Evolutionary conservation across 495 filamentous ascomycete genomes (phyloP).

Genomic region (Penicillium coprophilum): DNA sequence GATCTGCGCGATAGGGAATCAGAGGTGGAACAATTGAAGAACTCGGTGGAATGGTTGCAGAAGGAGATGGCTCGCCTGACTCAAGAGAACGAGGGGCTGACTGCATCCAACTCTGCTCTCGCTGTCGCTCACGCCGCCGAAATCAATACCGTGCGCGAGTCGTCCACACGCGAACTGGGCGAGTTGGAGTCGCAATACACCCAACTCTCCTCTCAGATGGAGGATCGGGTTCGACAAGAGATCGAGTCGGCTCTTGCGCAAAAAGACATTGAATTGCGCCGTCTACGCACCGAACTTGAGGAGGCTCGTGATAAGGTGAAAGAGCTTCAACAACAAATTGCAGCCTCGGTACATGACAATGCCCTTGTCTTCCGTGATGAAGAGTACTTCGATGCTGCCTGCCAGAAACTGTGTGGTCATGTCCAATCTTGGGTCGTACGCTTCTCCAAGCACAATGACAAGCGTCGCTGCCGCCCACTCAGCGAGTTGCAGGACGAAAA

Average conservation of each 20-base stretch:
- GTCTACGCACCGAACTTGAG: constrained; percentile 75
- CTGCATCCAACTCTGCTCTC: constrained; percentile 65
- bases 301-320: constrained; percentile 74
- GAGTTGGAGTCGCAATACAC: constrained; percentile 57
- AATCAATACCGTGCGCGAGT: constrained; percentile 53
- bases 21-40: constrained; percentile 77
- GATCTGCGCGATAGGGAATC: constrained; percentile 62
- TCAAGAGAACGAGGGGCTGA: constrained; percentile 71
- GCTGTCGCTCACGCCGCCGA: constrained; percentile 66
- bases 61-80: constrained; percentile 72
- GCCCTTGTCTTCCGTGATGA: constrained; percentile 83
- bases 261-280: constrained; percentile 76
- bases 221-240: constrained; percentile 60
- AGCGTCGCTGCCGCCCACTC: constrained; percentile 75
- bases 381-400: constrained; percentile 92
- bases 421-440: constrained; percentile 95
- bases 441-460: constrained; percentile 95
- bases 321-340: constrained; percentile 79
- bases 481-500: constrained; percentile 83
- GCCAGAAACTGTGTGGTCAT: constrained; percentile 87
- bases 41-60: constrained; percentile 73
- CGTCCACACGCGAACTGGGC: constrained; percentile 60
- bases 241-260: constrained; percentile 60
- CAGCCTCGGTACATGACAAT: constrained; percentile 64
- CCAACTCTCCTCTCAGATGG: constrained; percentile 61